These are phyloP conservation scores for Yamagishiella unicocca DNA, from an alignment of 139 green algal species.

Conservation along the genomic window DNA sequence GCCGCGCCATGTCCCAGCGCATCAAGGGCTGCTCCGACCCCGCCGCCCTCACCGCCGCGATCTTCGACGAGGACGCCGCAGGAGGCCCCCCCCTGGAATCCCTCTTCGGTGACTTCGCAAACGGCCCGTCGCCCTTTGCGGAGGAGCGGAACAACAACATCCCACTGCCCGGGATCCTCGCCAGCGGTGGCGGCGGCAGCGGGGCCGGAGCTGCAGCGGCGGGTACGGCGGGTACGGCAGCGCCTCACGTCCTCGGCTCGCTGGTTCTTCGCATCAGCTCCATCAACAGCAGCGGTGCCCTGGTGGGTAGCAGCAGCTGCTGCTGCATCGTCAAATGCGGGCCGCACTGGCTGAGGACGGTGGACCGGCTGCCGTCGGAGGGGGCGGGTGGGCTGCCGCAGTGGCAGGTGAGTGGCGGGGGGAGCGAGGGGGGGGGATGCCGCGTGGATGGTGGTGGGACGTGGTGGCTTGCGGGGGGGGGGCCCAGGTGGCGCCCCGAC, in stretches of 20 bases:
- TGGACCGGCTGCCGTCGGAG: conserved; percentile 1
- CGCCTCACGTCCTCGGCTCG: not conserved
- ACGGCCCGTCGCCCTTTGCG: not conserved
- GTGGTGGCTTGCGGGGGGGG: not conserved
- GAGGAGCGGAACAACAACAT: not conserved
- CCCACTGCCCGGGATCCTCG: not conserved
- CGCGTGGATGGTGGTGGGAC: not conserved
- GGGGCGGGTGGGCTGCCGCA: not conserved
- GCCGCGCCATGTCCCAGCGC: too few relatives aligned
- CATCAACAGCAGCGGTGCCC: conserved; percentile 3
- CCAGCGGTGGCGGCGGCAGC: not conserved
- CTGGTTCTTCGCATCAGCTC: conserved; percentile 10
- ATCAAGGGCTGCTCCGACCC: not conserved
- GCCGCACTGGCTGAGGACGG: conserved; percentile 33
- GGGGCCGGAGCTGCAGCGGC: not conserved
- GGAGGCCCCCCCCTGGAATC: not conserved
- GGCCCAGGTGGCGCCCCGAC: too few relatives aligned
- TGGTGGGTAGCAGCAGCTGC: conserved; percentile 22
- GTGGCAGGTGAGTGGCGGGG: conserved; percentile 21
- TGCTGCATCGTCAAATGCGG: conserved; percentile 54
- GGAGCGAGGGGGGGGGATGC: not conserved
- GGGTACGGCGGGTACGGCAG: not conserved
- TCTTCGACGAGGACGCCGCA: not conserved
- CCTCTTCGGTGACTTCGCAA: not conserved
- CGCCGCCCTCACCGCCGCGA: not conserved